Conservation (phyloP, 805 yeast genomes). For the Spathaspora arborariae region DNA sequence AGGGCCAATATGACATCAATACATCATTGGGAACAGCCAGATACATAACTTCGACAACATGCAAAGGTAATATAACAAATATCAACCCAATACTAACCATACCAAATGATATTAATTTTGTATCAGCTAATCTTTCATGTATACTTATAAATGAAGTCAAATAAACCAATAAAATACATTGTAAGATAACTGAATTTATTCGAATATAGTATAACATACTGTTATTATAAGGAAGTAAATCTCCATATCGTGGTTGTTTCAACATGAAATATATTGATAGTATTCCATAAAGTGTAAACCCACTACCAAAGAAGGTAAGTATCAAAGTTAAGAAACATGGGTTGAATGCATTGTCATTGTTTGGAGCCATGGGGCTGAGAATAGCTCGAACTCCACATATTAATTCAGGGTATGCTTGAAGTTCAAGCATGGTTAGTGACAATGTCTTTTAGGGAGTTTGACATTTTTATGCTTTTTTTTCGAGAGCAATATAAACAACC, state of each 20-base stretch:
- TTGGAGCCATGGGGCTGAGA: slow-evolving; percentile 19
- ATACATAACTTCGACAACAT: slow-evolving; percentile 21
- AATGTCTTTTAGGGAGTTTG: too few species aligned
- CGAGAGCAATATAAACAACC: too few species aligned
- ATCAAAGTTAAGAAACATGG: slow-evolving; percentile 27
- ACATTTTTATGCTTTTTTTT: too few species aligned
- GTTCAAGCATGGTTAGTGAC: not conserved
- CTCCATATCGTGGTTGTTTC: slow-evolving; percentile 13
- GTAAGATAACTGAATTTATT: slow-evolving; percentile 15
- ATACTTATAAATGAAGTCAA: slow-evolving; percentile 14
- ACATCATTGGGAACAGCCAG: slow-evolving; percentile 17
- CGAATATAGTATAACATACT: slow-evolving; percentile 24
- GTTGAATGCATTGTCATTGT: slow-evolving; percentile 29
- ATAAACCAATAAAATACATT: slow-evolving; percentile 12
- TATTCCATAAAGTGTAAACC: slow-evolving; percentile 5
- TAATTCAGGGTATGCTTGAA: slow-evolving; percentile 3
- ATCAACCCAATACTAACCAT: slow-evolving; percentile 9
- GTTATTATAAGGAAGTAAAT: slow-evolving; percentile 16
- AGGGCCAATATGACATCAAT: slow-evolving; percentile 29
- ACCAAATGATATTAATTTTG: slow-evolving; percentile 14
- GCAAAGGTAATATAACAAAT: slow-evolving; percentile 21
- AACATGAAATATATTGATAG: not conserved
- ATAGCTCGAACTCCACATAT: slow-evolving; percentile 11
- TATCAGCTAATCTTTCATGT: slow-evolving; percentile 19
- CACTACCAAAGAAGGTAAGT: slow-evolving; percentile 9